Percentiles rank a stretch among this genome's conserved stretches.
phyloP scores from a whole-genome alignment of 352 stramenopile species.

The Phytophthora pluvialis region DNA sequence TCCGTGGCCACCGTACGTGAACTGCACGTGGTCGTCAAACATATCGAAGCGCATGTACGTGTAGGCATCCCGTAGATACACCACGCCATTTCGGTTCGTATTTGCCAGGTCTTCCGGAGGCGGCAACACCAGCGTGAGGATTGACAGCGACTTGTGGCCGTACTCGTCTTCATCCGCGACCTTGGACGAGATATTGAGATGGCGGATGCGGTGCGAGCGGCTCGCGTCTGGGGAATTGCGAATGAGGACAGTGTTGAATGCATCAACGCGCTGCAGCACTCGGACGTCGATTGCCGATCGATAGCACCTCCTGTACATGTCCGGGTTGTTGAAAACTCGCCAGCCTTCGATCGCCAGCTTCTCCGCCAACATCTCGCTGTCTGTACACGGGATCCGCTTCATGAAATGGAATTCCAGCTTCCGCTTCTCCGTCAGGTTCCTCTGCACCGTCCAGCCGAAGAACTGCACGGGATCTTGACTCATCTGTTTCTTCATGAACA shows the following conservation, averaged over 20 bases:
- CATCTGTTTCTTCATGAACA: slow-evolving; percentile 27
- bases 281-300: slow-evolving; percentile 41
- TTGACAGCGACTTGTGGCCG: slow-evolving; percentile 35
- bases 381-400: slow-evolving; percentile 34
- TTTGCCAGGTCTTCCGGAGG: slow-evolving; percentile 35
- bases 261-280: slow-evolving; percentile 48
- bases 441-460: slow-evolving; percentile 54
- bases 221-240: slow-evolving; percentile 47
- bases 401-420: slow-evolving; percentile 54
- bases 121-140: slow-evolving; percentile 40
- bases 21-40: slow-evolving; percentile 41
- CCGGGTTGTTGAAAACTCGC: slow-evolving; percentile 44
- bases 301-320: slow-evolving; percentile 47
- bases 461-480: slow-evolving; percentile 28
- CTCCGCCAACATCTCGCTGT: slow-evolving; percentile 29
- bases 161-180: slow-evolving; percentile 37
- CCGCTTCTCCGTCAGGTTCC: slow-evolving; percentile 29
- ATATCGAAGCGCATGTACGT: slow-evolving; percentile 58
- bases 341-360: slow-evolving; percentile 37
- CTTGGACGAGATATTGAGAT: slow-evolving; percentile 48
- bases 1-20: slow-evolving; percentile 48
- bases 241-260: slow-evolving; percentile 44
- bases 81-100: slow-evolving; percentile 38
- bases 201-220: slow-evolving; percentile 40
- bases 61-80: slow-evolving; percentile 47